Base-by-base conservation (phyloP, 179 eudicot species). In the Spergularia azorica region DNA sequence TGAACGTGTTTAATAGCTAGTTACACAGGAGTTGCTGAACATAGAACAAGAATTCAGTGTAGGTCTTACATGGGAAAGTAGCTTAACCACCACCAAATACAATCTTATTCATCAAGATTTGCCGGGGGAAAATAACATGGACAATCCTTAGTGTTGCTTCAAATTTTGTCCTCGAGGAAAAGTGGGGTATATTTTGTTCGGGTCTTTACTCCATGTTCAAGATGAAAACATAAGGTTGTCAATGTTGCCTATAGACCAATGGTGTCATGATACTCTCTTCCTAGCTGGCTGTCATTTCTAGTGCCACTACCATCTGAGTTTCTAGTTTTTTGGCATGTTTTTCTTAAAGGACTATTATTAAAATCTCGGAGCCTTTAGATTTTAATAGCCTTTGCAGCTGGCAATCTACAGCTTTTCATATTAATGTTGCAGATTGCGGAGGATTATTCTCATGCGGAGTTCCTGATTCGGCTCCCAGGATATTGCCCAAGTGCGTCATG, bases 391-490 rank as follows among this genome's bases (percentile, higher is more conserved):
- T 48, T 18, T 58, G 17, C n/a, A 50, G 36, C 38, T 67, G 41
- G 32, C 57, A 50, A n/a, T 72, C 58, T 70, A 60, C 32, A 26
- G 32, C 76, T 26, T 26, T 26, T 26, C 32, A n/a, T 57, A 58
- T 67, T 12, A 10, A 63, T 71, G 75, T 52, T 86, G 32, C 86
- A 95, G 99, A 95, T 95, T 71, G 98, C 99, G 20, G 99, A 95
- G 82, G 99, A 95, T 80, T 93, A 95, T 84, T 95, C 98, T 82
- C 98, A 95, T 76, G 88, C 97, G 60, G 97, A 93, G 81, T 93
- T 95, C 86, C 90, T 95, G 48, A 93, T 95, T 68, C 98, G 99
- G 17, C 97, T 95, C 56, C 99, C 99, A 18, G 99, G 99, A 86
- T 95, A 95, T 87, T 95, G 98, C 82, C 99, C 99, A 86, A 95